Evolutionary conservation across 2,329 filamentous ascomycete genomes (phyloP).

Genomic region (Dactylella cylindrospora): DNA sequence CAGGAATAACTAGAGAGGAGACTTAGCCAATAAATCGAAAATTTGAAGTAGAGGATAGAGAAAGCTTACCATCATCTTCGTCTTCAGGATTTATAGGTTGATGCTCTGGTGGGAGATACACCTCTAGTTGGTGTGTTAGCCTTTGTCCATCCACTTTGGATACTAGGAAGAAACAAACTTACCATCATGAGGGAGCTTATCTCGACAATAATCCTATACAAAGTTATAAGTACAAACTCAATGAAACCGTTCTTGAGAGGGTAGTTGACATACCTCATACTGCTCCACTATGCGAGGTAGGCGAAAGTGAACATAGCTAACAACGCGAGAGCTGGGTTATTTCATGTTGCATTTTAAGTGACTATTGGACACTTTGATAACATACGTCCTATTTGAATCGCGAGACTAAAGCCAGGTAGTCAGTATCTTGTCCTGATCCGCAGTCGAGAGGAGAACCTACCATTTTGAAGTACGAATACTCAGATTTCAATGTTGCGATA

Average conservation of each 20-base stretch:
- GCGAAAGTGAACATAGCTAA: constrained; percentile 42
- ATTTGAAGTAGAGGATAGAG: background rate
- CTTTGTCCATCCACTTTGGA: background rate
- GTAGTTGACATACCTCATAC: constrained; percentile 20
- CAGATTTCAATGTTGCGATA: background rate
- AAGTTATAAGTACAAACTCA: background rate
- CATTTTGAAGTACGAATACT: constrained; percentile 7
- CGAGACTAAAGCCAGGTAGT: constrained; percentile 12
- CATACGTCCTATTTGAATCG: constrained; percentile 42
- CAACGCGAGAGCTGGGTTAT: background rate
- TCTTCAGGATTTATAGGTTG: constrained; percentile 84
- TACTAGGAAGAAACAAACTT: background rate
- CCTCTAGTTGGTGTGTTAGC: constrained; percentile 56
- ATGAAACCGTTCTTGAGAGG: background rate
- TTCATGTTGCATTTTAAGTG: constrained; percentile 12
- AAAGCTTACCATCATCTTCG: constrained; percentile 65
- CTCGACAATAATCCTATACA: constrained; percentile 65
- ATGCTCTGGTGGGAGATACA: constrained; percentile 76
- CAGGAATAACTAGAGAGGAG: constrained; percentile 65
- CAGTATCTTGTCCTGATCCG: background rate
- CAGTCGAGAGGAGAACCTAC: constrained; percentile 3
- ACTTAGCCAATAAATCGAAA: constrained; percentile 8
- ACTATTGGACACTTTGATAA: background rate
- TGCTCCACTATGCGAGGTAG: constrained; percentile 43
- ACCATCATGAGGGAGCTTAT: constrained; percentile 67